Conservation (phyloP, 345 rosid species). For the Fremontodendron californicum region DNA sequence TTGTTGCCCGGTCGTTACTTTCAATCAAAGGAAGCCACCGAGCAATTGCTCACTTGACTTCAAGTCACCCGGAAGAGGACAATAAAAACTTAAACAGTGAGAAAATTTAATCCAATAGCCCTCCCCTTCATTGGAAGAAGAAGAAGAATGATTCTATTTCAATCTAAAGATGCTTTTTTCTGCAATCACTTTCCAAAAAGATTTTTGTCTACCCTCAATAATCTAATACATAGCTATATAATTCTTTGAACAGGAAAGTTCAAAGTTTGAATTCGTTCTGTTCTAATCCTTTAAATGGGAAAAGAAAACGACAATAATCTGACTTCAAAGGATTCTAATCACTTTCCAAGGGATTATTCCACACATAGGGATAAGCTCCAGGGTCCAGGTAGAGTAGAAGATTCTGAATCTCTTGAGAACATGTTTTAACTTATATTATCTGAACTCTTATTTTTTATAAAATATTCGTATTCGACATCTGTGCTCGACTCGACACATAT, state of each 20-base stretch:
- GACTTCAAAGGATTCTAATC: neutral
- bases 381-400: neutral
- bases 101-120: too few species aligned
- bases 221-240: neutral
- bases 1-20: neutral
- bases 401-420: neutral
- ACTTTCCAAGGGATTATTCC: neutral
- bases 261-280: neutral
- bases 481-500: too few species aligned
- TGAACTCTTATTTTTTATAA: too few species aligned
- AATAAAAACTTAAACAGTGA: neutral
- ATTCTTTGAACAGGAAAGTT: neutral
- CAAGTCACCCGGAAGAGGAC: slow-evolving; percentile 7
- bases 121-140: neutral
- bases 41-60: slow-evolving; percentile 19
- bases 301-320: neutral
- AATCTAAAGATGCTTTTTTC: neutral
- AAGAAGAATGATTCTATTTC: neutral
- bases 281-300: neutral
- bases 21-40: neutral
- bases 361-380: neutral
- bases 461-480: too few species aligned
- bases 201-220: neutral
- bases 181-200: neutral
- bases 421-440: neutral